Base-by-base conservation (phyloP, 106 monocot species). In the Vanilla planifolia region DNA sequence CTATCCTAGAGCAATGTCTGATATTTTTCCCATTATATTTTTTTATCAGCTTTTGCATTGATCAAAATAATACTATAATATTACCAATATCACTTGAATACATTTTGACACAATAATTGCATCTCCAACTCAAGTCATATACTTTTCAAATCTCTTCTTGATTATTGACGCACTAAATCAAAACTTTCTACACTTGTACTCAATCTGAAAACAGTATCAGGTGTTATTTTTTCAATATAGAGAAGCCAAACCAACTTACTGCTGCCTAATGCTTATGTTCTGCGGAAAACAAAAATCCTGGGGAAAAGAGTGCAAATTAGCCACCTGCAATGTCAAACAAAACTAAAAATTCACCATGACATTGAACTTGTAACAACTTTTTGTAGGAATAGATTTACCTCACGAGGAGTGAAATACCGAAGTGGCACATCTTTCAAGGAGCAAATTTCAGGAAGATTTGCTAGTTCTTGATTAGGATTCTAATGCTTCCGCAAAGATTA, bases 301-400 rank as follows among this genome's bases (percentile, higher is more conserved):
- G 5, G 89, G 95, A 39, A 95, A 86, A 34, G 80, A 90, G 75
- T 95, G 89, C 58, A 95, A 62, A 79, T 84, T 89, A n/a, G 95
- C 95, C 55, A 95, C 89, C 95, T 95, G 83, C 67, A 56, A 79
- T 23, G 4, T 5, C 34, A 35, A 34, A 23, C 22, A 67, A 10
- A 6, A 46, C 34, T 44, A 23, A 20, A 41, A 55, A 9, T 67
- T 5, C 29, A 23, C 15, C n/a, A 39, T 28, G 8, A 9, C 13
- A n/a, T 52, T 35, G 5, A 62, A 53, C 36, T 55, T 25, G 27
- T 3, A 37, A 44, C 44, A 16, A 8, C 6, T 43, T 19, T 17
- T 61, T 39, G 20, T 37, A 25, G 11, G 37, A 43, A 66, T 36
- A 16, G 33, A 44, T 20, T 34, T 75, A 86, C 96, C 79, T 96